These are phyloP conservation scores for Russula sp. DNA, from an alignment of 768 basidiomycete species.

Conservation along the genomic window DNA sequence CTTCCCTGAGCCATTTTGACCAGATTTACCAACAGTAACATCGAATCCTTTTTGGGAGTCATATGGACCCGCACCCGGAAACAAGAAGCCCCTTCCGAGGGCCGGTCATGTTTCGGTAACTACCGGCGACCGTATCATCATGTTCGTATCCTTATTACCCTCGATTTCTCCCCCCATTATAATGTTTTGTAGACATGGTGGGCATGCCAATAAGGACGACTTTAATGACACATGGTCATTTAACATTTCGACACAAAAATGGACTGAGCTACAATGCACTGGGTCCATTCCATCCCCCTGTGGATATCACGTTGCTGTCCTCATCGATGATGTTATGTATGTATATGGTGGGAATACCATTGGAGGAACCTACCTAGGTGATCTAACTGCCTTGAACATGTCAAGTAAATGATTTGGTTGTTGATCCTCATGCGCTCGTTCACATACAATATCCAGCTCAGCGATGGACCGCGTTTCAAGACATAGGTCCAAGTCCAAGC, in stretches of 20 bases:
- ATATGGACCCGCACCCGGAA: constrained; percentile 54
- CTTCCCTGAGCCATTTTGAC: constrained; percentile 16
- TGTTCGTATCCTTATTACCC: too few species aligned
- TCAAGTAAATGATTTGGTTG: constrained; percentile 64
- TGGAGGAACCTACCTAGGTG: constrained; percentile 92
- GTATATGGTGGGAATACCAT: constrained; percentile 96
- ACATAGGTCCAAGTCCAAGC: constrained; percentile 94
- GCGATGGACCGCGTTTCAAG: constrained; percentile 99
- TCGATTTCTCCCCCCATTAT: too few species aligned
- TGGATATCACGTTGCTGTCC: constrained; percentile 92
- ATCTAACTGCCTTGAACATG: constrained; percentile 95
- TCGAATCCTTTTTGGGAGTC: constrained; percentile 79
- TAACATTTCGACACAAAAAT: constrained; percentile 71
- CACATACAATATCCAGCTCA: constrained; percentile 56
- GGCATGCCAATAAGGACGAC: constrained; percentile 96
- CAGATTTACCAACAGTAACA: constrained; percentile 54
- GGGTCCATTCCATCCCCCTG: constrained; percentile 94
- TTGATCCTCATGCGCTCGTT: neutral
- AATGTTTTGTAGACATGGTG: constrained; percentile 52
- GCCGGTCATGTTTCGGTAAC: constrained; percentile 70
- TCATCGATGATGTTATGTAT: constrained; percentile 97
- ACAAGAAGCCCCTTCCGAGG: constrained; percentile 70
- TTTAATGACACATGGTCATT: constrained; percentile 99
- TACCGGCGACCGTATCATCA: too few species aligned
- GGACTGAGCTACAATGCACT: constrained; percentile 93